Conservation (phyloP, 164 flowering plant genomes). For the Chloranthus sessilifolius region DNA sequence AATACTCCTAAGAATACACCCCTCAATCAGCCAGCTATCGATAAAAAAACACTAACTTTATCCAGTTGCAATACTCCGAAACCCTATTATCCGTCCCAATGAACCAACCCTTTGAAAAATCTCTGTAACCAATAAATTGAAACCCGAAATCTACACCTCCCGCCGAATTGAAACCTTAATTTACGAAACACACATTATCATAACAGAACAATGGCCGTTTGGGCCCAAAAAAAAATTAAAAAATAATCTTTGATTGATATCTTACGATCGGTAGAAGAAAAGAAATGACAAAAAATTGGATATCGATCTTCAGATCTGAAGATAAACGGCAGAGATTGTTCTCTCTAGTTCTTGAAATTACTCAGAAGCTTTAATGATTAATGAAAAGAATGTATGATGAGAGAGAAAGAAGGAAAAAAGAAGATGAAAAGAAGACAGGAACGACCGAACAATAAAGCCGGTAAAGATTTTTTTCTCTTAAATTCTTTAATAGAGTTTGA, state of each 20-base stretch:
- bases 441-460: background rate
- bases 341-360: constrained; percentile 1
- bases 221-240: background rate
- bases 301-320: background rate
- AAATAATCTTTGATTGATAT: too few species aligned
- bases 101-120: constrained; percentile 1
- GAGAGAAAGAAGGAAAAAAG: background rate
- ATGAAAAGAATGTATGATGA: constrained; percentile 1
- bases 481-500: too few species aligned
- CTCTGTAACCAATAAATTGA: background rate
- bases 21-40: too few species aligned
- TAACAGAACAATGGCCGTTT: too few species aligned
- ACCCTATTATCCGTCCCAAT: background rate
- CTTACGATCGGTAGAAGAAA: background rate
- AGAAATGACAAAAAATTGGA: background rate
- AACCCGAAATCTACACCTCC: constrained; percentile 9
- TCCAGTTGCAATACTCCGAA: too few species aligned
- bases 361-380: too few species aligned
- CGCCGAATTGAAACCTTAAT: constrained; percentile 13
- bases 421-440: background rate
- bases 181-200: background rate
- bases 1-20: too few species aligned
- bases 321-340: background rate
- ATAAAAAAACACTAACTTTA: too few species aligned
- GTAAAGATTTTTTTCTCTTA: constrained; percentile 4